A percentile compares a stretch with the other conserved stretches of the same genome.
These are phyloP conservation scores for Erythrophleum ivorense DNA, from an alignment of 331 rosid species.

Conservation along the genomic window DNA sequence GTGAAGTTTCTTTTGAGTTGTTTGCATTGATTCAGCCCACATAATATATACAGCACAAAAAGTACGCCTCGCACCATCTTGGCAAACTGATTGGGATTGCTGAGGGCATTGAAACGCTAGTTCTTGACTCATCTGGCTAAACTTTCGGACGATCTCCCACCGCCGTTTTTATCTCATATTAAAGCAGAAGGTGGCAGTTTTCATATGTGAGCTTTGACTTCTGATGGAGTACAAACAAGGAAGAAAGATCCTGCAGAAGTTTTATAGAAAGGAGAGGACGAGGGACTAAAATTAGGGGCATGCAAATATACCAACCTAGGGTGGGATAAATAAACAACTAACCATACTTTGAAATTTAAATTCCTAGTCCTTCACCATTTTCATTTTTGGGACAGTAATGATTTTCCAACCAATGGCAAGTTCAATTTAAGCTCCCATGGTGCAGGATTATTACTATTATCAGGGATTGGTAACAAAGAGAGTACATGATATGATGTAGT, in stretches of 20 bases:
- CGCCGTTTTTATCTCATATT: slow-evolving; percentile 15
- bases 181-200: slow-evolving; percentile 23
- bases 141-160: slow-evolving; percentile 26
- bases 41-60: background rate
- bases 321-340: background rate
- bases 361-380: slow-evolving; percentile 20
- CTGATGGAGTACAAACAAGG: slow-evolving; percentile 3
- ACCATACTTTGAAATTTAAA: background rate
- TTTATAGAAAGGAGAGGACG: background rate
- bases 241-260: slow-evolving; percentile 25
- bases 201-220: slow-evolving; percentile 21
- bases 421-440: slow-evolving; percentile 5
- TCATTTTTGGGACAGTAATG: slow-evolving; percentile 20
- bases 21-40: slow-evolving; percentile 29
- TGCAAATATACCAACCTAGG: background rate
- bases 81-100: slow-evolving; percentile 8
- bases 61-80: slow-evolving; percentile 33
- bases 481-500: background rate
- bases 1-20: background rate
- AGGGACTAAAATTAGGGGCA: slow-evolving; percentile 13
- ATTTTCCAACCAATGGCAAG: background rate
- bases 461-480: slow-evolving; percentile 8
- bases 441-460: slow-evolving; percentile 23
- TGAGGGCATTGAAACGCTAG: slow-evolving; percentile 6
- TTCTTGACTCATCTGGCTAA: slow-evolving; percentile 15